These are phyloP conservation scores for Paecilomyces variotii DNA, from an alignment of 2,329 filamentous ascomycete species.

Conservation along the genomic window DNA sequence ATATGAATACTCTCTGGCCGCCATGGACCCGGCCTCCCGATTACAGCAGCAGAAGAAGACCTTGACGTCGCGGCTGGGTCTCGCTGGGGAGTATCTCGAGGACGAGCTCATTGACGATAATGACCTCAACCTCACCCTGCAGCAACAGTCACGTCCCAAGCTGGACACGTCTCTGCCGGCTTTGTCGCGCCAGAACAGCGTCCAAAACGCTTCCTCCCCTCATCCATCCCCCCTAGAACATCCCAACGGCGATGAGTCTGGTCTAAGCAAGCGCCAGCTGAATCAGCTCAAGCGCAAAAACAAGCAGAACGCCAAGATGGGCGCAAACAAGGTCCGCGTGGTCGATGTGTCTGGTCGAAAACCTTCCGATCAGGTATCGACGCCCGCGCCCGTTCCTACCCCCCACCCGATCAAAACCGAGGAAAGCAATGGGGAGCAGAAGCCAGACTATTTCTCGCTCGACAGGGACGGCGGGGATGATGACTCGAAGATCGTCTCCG, in stretches of 20 bases:
- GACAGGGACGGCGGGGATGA: slow-evolving; percentile 77
- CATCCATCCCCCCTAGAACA: slow-evolving; percentile 42
- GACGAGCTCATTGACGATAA: slow-evolving; percentile 66
- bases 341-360: slow-evolving; percentile 72
- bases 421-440: slow-evolving; percentile 52
- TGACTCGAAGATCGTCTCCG: slow-evolving; percentile 82
- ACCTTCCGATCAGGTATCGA: slow-evolving; percentile 58
- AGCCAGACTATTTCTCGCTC: slow-evolving; percentile 81
- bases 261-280: slow-evolving; percentile 83
- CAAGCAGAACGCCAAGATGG: slow-evolving; percentile 80
- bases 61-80: slow-evolving; percentile 68
- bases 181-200: slow-evolving; percentile 34
- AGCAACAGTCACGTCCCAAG: slow-evolving; percentile 36
- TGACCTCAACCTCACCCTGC: slow-evolving; percentile 47
- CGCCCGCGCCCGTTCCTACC: slow-evolving; percentile 40
- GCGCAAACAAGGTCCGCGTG: slow-evolving; percentile 80
- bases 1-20: slow-evolving; percentile 75
- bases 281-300: slow-evolving; percentile 92
- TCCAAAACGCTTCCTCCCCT: slow-evolving; percentile 33
- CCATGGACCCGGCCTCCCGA: slow-evolving; percentile 71
- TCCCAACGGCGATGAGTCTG: slow-evolving; percentile 54
- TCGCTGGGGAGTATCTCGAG: slow-evolving; percentile 75
- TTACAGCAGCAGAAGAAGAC: slow-evolving; percentile 86
- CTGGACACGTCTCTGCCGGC: slow-evolving; percentile 45
- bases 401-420: slow-evolving; percentile 55